These are phyloP conservation scores for Hanseniaspora guilliermondii DNA, from an alignment of 805 yeast species.

Conservation along the genomic window DNA sequence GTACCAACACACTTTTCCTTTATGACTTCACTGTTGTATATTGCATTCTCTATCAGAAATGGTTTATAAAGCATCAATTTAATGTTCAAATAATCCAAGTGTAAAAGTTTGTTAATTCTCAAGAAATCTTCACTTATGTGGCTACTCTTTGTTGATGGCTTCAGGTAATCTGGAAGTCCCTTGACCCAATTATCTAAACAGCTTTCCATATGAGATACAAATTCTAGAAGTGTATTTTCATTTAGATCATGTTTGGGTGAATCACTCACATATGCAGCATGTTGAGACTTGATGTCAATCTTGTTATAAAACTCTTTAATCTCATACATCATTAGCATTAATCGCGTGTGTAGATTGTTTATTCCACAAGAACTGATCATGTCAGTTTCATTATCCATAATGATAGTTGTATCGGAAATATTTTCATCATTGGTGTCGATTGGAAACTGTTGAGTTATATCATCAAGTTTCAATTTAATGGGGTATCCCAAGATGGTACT, in stretches of 20 bases:
- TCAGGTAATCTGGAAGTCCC: constrained; percentile 54
- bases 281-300: constrained; percentile 33
- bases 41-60: constrained; percentile 66
- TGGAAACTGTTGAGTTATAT: constrained; percentile 80
- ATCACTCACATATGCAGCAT: constrained; percentile 12
- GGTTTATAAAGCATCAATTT: constrained; percentile 77
- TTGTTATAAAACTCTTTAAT: constrained; percentile 63
- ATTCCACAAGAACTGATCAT: constrained; percentile 56
- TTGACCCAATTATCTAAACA: constrained; percentile 64
- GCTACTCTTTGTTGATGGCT: constrained; percentile 31
- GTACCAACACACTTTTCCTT: constrained; percentile 77
- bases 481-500: constrained; percentile 82
- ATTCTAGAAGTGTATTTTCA: constrained; percentile 32
- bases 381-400: constrained; percentile 37
- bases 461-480: constrained; percentile 58
- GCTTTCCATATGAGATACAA: constrained; percentile 35
- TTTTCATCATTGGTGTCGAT: constrained; percentile 76
- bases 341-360: constrained; percentile 72
- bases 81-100: constrained; percentile 60
- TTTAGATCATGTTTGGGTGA: constrained; percentile 13
- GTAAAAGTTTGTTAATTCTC: constrained; percentile 63
- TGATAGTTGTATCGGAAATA: constrained; percentile 54
- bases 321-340: constrained; percentile 56
- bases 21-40: constrained; percentile 45
- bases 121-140: constrained; percentile 49